Conservation (phyloP, 495 filamentous ascomycete genomes). For the Hypoxylon rickii region DNA sequence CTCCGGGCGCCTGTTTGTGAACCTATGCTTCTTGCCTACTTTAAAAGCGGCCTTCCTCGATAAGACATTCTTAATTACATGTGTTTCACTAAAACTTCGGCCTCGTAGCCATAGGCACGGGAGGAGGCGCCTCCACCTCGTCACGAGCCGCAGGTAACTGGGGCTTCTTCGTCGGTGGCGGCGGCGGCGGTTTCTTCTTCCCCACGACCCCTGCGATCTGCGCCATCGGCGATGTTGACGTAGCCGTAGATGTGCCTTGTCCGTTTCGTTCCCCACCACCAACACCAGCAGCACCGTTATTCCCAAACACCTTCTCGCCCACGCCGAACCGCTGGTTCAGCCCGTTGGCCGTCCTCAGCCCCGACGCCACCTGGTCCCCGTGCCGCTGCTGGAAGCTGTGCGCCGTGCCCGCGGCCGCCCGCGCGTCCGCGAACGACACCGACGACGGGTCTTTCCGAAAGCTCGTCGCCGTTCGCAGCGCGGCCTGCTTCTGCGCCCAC, state of each 20-base stretch:
- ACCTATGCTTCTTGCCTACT: background rate
- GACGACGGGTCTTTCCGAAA: slow-evolving; percentile 62
- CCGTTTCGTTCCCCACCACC: background rate
- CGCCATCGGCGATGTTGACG: slow-evolving; percentile 27
- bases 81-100: slow-evolving; percentile 41
- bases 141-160: slow-evolving; percentile 27
- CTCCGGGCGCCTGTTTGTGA: background rate
- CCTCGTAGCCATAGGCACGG: slow-evolving; percentile 51
- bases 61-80: no score
- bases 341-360: slow-evolving; percentile 61
- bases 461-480: slow-evolving; percentile 58
- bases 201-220: slow-evolving; percentile 36
- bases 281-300: no score
- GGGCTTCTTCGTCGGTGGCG: slow-evolving; percentile 68
- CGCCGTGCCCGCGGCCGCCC: slow-evolving; percentile 59
- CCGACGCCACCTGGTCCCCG: slow-evolving; percentile 70
- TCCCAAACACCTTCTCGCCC: slow-evolving; percentile 2
- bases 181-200: slow-evolving; percentile 70
- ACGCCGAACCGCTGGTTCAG: slow-evolving; percentile 59
- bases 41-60: no score
- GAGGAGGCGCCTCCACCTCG: slow-evolving; percentile 47
- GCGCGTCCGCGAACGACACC: slow-evolving; percentile 60
- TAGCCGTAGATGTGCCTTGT: slow-evolving; percentile 1
- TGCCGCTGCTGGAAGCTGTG: slow-evolving; percentile 76
- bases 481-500: slow-evolving; percentile 65